Conservation (phyloP, 2,329 filamentous ascomycete genomes). For the Hymenoscyphus linearis region DNA sequence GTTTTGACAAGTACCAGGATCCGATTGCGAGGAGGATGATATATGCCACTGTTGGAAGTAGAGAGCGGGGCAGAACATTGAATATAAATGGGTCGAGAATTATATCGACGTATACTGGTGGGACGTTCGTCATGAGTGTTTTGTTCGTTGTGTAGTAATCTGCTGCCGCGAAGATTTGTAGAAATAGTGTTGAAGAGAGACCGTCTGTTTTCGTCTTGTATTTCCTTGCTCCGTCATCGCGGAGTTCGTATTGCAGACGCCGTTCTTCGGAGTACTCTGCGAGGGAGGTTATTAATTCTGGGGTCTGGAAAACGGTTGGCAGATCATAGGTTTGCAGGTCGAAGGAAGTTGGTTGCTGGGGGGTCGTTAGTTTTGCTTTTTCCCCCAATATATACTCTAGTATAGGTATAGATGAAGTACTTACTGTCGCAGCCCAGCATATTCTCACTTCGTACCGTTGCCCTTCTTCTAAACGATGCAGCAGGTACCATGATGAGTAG, state of each 20-base stretch:
- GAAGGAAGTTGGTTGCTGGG: constrained; percentile 82
- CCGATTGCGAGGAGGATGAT: constrained; percentile 52
- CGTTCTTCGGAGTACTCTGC: constrained; percentile 53
- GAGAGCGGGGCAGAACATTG: constrained; percentile 73
- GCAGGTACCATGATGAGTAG: constrained; percentile 69
- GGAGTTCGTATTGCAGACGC: constrained; percentile 30
- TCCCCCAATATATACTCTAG: not conserved
- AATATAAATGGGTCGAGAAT: constrained; percentile 82
- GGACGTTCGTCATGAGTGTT: constrained; percentile 68
- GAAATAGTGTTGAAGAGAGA: constrained; percentile 31
- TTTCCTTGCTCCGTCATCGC: constrained; percentile 13
- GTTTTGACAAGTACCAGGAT: constrained; percentile 28
- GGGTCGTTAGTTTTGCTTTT: constrained; percentile 12
- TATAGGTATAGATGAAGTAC: constrained; percentile 32
- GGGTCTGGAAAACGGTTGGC: constrained; percentile 53
- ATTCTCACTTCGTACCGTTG: constrained; percentile 86
- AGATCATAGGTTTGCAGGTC: constrained; percentile 60
- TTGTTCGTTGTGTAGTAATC: constrained; percentile 77
- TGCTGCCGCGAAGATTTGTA: constrained; percentile 70
- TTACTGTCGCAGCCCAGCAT: constrained; percentile 89
- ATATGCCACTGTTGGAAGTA: constrained; percentile 68
- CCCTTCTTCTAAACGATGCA: constrained; percentile 62
- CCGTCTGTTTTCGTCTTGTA: constrained; percentile 12
- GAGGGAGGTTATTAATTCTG: constrained; percentile 60
- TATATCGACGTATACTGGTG: constrained; percentile 70